phyloP scores from a whole-genome alignment of 352 stramenopile species.

The Phytophthora ohioensis region DNA sequence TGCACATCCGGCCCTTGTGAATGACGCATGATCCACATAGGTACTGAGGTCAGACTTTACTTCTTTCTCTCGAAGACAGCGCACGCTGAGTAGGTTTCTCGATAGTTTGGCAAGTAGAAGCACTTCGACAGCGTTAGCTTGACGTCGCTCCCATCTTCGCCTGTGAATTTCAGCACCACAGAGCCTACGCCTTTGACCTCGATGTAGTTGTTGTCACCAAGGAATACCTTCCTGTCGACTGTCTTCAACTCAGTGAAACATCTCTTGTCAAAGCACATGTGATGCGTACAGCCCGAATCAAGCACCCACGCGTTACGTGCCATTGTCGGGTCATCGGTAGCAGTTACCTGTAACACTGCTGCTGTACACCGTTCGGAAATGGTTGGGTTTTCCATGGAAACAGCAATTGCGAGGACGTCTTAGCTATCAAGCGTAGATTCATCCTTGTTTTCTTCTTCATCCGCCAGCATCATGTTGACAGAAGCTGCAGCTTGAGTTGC shows the following conservation, averaged over 20 bases:
- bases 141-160: neutral
- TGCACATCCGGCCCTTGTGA: neutral
- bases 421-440: constrained; percentile 9
- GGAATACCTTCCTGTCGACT: constrained; percentile 7
- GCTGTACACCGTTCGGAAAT: neutral
- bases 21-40: constrained; percentile 10
- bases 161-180: neutral
- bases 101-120: no score
- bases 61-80: no score
- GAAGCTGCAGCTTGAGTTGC: no score
- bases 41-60: constrained; percentile 2
- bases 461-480: no score
- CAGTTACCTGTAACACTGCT: neutral
- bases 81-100: no score
- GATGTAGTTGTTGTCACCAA: constrained; percentile 17
- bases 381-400: neutral
- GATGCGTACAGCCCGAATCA: constrained; percentile 14
- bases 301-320: constrained; percentile 1
- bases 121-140: constrained; percentile 9
- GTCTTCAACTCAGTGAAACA: constrained; percentile 3
- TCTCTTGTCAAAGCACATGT: constrained; percentile 12
- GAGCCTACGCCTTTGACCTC: constrained; percentile 13
- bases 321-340: neutral
- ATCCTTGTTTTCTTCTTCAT: neutral
- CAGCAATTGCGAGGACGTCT: neutral